phyloP scores from a whole-genome alignment of 1,284 basidiomycete genomes.

The Trametes versicolor region DNA sequence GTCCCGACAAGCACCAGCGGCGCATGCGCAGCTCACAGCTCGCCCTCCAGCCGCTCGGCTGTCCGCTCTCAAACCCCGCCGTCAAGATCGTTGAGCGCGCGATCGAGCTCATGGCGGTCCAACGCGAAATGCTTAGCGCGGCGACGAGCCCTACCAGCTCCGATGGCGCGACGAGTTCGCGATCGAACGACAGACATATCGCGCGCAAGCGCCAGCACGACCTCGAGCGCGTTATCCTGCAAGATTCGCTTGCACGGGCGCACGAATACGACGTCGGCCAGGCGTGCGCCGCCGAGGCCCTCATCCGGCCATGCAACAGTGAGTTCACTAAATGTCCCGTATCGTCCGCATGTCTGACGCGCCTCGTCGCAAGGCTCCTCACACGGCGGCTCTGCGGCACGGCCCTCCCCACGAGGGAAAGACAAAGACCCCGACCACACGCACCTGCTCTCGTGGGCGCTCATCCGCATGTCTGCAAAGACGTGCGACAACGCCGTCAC shows the following conservation, averaged over 20 bases:
- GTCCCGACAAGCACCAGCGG: slow-evolving; percentile 19
- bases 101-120: slow-evolving; percentile 18
- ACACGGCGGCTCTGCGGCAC: slow-evolving; percentile 6
- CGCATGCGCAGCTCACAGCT: slow-evolving; percentile 31
- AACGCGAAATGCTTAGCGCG: slow-evolving; percentile 16
- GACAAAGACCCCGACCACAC: slow-evolving; percentile 23
- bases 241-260: slow-evolving; percentile 23
- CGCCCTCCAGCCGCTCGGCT: slow-evolving; percentile 28
- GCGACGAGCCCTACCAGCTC: slow-evolving; percentile 2
- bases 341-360: not conserved
- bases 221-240: slow-evolving; percentile 19
- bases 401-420: not conserved
- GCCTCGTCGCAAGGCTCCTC: slow-evolving; percentile 11
- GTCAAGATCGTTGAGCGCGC: slow-evolving; percentile 26
- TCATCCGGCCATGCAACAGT: slow-evolving; percentile 34
- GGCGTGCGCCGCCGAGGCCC: slow-evolving; percentile 33
- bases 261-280: slow-evolving; percentile 33
- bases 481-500: slow-evolving; percentile 28
- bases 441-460: slow-evolving; percentile 36
- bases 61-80: slow-evolving; percentile 28
- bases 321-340: not conserved
- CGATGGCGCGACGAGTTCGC: not conserved
- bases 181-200: not conserved
- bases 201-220: slow-evolving; percentile 29
- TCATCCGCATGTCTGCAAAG: slow-evolving; percentile 31